A percentile compares a stretch with the other conserved stretches of the same genome.
These are phyloP conservation scores for Saturnispora ahearnii DNA, from an alignment of 805 yeast species.

Conservation along the genomic window DNA sequence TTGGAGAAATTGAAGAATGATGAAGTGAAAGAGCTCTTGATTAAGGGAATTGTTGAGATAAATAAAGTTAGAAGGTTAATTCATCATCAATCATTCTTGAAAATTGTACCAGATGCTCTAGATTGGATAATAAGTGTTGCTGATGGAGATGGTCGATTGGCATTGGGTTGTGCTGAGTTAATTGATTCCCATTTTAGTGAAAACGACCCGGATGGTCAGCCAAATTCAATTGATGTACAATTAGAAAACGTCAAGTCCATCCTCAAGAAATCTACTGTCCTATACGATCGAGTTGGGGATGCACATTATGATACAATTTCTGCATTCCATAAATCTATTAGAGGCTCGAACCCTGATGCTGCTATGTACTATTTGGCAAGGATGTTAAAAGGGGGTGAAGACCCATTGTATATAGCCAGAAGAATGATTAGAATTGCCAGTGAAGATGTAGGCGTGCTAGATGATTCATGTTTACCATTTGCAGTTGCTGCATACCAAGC, in stretches of 20 bases:
- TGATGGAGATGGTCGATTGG: slow-evolving; percentile 84
- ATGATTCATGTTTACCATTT: slow-evolving; percentile 76
- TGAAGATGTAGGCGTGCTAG: slow-evolving; percentile 86
- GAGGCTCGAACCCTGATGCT: slow-evolving; percentile 89
- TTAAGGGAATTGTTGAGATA: slow-evolving; percentile 48
- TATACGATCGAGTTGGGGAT: slow-evolving; percentile 85
- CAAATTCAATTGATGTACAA: slow-evolving; percentile 28
- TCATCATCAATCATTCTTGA: slow-evolving; percentile 39
- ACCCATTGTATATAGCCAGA: slow-evolving; percentile 80
- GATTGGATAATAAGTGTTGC: slow-evolving; percentile 64
- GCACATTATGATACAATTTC: slow-evolving; percentile 91
- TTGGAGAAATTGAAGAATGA: slow-evolving; percentile 41
- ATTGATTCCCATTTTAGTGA: slow-evolving; percentile 43
- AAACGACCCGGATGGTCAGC: neutral
- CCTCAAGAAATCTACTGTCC: slow-evolving; percentile 42
- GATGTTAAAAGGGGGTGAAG: slow-evolving; percentile 92
- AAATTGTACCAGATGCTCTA: slow-evolving; percentile 46
- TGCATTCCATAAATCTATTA: slow-evolving; percentile 86
- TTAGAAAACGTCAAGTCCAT: slow-evolving; percentile 33
- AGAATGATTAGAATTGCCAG: slow-evolving; percentile 92
- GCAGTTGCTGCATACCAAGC: slow-evolving; percentile 82
- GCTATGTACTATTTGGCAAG: slow-evolving; percentile 77
- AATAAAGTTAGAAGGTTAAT: slow-evolving; percentile 53
- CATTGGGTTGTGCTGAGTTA: slow-evolving; percentile 72
- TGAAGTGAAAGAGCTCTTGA: slow-evolving; percentile 46